phyloP scores from a whole-genome alignment of 768 basidiomycete genomes.

The Xerocomellus dryophilus region DNA sequence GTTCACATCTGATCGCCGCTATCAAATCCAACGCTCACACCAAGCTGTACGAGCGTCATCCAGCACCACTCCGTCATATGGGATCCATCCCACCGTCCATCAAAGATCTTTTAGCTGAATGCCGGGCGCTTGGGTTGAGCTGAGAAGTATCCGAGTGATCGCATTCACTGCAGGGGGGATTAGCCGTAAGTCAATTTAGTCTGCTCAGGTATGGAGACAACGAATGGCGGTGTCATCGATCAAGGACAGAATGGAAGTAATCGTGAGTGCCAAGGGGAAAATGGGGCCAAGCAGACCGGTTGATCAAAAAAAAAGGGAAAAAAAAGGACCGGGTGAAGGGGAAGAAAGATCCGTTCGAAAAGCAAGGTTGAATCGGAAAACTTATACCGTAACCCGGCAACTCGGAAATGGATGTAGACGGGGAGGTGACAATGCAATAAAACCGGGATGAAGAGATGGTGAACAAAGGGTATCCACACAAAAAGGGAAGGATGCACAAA shows the following conservation, averaged over 20 bases:
- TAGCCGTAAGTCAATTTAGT: conserved; percentile 12
- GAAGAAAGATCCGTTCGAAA: background rate
- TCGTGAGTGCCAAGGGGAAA: background rate
- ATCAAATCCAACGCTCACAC: conserved; percentile 17
- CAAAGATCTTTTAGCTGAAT: conserved; percentile 82
- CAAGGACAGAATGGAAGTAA: conserved; percentile 9
- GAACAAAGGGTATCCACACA: background rate
- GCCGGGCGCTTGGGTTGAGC: conserved; percentile 84
- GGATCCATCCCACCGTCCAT: conserved; percentile 2
- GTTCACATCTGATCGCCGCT: conserved; percentile 22
- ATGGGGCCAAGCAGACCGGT: conserved; percentile 1
- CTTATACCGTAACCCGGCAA: background rate
- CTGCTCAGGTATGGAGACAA: background rate
- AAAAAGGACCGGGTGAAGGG: background rate
- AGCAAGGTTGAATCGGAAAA: background rate
- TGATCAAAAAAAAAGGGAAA: background rate
- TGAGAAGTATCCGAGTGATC: conserved; percentile 79
- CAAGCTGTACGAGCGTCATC: conserved; percentile 23
- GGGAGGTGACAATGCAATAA: background rate
- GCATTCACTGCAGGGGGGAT: conserved; percentile 52
- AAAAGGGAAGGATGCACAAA: background rate
- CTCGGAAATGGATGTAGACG: background rate
- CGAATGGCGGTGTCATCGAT: conserved; percentile 12
- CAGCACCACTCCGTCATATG: background rate
- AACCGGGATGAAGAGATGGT: background rate